Percentiles rank a stretch among this genome's conserved stretches.
phyloP scores from a whole-genome alignment of 306 rosid genomes.

The Vigna trinervia region DNA sequence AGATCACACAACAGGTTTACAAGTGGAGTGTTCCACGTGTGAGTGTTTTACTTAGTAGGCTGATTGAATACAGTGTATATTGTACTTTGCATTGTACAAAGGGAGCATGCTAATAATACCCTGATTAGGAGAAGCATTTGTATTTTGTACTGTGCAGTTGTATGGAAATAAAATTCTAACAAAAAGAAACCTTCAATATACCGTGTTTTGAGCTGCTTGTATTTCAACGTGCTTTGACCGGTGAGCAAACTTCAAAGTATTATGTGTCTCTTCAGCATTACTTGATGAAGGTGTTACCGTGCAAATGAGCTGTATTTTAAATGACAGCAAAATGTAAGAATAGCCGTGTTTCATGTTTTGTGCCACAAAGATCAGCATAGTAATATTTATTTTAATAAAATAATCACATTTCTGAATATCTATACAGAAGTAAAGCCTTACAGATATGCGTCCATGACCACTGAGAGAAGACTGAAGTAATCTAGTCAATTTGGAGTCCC shows the following conservation, averaged over 20 bases:
- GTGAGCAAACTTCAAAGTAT: conserved; percentile 95
- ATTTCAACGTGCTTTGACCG: conserved; percentile 96
- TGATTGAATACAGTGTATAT: background rate
- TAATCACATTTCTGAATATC: conserved; percentile 32
- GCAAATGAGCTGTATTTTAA: conserved; percentile 86
- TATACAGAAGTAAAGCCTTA: conserved; percentile 60
- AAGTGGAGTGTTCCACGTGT: background rate
- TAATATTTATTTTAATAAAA: conserved; percentile 24
- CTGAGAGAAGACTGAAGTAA: conserved; percentile 94
- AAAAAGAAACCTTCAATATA: conserved; percentile 29
- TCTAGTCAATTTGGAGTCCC: conserved; percentile 98
- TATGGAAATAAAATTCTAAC: conserved; percentile 17
- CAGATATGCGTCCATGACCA: conserved; percentile 98
- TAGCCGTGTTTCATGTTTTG: conserved; percentile 32
- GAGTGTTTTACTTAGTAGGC: background rate
- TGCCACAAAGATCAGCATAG: conserved; percentile 31
- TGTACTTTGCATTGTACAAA: conserved; percentile 1
- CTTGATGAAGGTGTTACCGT: conserved; percentile 98
- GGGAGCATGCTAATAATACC: background rate
- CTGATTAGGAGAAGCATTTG: background rate
- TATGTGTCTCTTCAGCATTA: conserved; percentile 95
- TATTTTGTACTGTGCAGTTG: conserved; percentile 18
- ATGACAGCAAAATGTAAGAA: conserved; percentile 44
- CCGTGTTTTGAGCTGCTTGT: conserved; percentile 95
- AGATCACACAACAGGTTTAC: background rate